Conservation (phyloP, 352 stramenopile species). For the Phytopythium sindhum region DNA sequence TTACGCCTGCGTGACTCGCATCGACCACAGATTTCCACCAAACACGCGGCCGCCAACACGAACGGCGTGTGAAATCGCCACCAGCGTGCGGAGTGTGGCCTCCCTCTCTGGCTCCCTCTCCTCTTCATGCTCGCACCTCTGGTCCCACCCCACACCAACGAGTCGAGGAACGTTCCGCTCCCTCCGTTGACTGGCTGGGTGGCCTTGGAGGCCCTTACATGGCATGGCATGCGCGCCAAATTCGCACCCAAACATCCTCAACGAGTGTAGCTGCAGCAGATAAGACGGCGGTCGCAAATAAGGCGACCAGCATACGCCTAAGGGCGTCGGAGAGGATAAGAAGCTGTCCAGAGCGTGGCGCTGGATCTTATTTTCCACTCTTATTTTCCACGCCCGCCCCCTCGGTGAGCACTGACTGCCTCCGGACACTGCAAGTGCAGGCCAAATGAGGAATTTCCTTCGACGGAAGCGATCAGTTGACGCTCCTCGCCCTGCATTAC, state of each 20-base stretch:
- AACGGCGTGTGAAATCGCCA: constrained; percentile 1
- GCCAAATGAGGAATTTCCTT: background rate
- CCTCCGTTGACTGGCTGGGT: background rate
- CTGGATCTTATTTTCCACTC: background rate
- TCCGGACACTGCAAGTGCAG: background rate
- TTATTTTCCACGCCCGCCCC: too few relatives aligned
- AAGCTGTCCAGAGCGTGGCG: background rate
- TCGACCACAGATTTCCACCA: background rate
- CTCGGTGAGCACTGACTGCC: background rate
- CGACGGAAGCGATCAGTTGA: background rate
- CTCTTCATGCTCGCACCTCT: background rate
- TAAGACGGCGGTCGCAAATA: background rate
- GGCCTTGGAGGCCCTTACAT: background rate
- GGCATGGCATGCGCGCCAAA: too few relatives aligned
- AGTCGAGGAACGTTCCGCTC: background rate
- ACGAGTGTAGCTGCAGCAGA: background rate
- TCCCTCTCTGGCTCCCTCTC: background rate
- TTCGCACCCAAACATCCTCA: background rate
- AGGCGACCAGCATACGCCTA: background rate
- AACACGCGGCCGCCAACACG: background rate
- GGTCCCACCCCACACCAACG: background rate
- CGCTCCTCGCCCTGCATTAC: background rate
- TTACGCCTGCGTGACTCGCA: background rate
- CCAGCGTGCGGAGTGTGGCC: background rate
- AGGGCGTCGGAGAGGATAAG: background rate